These are phyloP conservation scores for Megacollybia marginata DNA, from an alignment of 768 basidiomycete species.

Conservation along the genomic window DNA sequence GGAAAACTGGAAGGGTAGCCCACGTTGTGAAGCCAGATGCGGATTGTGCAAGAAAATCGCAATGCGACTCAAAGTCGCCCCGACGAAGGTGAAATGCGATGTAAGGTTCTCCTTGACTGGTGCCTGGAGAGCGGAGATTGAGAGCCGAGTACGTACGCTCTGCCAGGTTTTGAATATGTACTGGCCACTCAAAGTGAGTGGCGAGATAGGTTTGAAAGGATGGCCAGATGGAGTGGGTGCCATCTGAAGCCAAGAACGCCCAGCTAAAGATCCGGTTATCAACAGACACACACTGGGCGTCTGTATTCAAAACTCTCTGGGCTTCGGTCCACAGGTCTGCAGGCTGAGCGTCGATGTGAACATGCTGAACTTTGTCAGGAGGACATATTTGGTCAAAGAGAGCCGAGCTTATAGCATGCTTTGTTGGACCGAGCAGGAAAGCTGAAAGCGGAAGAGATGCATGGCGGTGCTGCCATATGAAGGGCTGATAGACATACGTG, in stretches of 20 bases:
- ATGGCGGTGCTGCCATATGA: constrained; percentile 37
- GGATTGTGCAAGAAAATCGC: constrained; percentile 24
- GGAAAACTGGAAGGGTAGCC: constrained; percentile 35
- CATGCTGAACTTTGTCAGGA: constrained; percentile 26
- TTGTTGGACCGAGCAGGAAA: constrained; percentile 33
- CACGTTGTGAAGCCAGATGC: constrained; percentile 38
- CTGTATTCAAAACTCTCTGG: constrained; percentile 18
- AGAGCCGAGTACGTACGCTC: constrained; percentile 26
- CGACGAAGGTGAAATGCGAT: constrained; percentile 41
- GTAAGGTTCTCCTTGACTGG: constrained; percentile 26
- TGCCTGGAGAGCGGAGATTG: constrained; percentile 19
- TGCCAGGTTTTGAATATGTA: constrained; percentile 23
- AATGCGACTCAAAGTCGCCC: constrained; percentile 38
- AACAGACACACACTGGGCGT: constrained; percentile 34
- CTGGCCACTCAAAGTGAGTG: constrained; percentile 35
- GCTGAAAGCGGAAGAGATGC: constrained; percentile 34
- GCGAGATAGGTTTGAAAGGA: constrained; percentile 29
- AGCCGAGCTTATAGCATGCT: constrained; percentile 25
- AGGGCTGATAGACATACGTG: constrained; percentile 36
- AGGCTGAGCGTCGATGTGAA: constrained; percentile 20
- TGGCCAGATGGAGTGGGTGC: constrained; percentile 33
- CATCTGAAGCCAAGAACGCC: constrained; percentile 34
- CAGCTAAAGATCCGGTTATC: constrained; percentile 38
- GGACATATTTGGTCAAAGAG: constrained; percentile 34
- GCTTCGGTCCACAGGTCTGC: constrained; percentile 31